Conservation (phyloP, 768 basidiomycete genomes). For the Phylloporus rhodoxanthus region DNA sequence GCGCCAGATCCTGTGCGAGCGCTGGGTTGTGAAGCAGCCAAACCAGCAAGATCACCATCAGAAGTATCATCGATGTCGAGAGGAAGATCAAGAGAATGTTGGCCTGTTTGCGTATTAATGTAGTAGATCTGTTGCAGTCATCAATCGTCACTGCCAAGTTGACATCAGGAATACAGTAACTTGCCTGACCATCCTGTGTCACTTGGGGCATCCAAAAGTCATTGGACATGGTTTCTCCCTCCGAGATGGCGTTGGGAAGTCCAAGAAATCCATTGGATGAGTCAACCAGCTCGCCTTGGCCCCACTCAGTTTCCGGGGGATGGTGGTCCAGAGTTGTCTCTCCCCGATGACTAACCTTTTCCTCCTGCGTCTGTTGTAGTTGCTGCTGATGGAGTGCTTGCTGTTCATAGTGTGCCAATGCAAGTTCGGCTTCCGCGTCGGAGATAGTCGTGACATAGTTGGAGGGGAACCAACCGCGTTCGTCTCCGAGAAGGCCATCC, state of each 20-base stretch:
- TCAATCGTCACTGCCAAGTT: not conserved
- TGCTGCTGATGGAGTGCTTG: constrained; percentile 11
- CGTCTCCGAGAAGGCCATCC: constrained; percentile 88
- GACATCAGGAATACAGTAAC: constrained; percentile 19
- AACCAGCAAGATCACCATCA: constrained; percentile 56
- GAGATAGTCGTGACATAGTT: constrained; percentile 84
- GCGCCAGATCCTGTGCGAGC: constrained; percentile 52
- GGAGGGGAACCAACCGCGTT: constrained; percentile 95
- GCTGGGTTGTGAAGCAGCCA: constrained; percentile 48
- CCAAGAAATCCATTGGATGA: constrained; percentile 38
- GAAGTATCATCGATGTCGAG: constrained; percentile 61
- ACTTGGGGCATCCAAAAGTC: constrained; percentile 93
- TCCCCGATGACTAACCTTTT: constrained; percentile 3
- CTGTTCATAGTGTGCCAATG: constrained; percentile 36
- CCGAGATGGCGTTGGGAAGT: constrained; percentile 23
- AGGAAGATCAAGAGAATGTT: constrained; percentile 81
- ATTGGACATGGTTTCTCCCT: constrained; percentile 40
- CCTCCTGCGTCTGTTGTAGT: constrained; percentile 13
- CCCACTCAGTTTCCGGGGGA: constrained; percentile 46
- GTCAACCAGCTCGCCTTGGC: constrained; percentile 8
- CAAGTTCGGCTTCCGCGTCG: constrained; percentile 74
- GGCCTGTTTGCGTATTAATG: constrained; percentile 82
- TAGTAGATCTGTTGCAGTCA: constrained; percentile 75
- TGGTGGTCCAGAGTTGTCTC: constrained; percentile 24
- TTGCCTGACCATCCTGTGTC: constrained; percentile 75